Evolutionary conservation across 2,329 filamentous ascomycete genomes (phyloP), one percentile per base, ranked within the genome.

Genomic region (Xylaria sp.): DNA sequence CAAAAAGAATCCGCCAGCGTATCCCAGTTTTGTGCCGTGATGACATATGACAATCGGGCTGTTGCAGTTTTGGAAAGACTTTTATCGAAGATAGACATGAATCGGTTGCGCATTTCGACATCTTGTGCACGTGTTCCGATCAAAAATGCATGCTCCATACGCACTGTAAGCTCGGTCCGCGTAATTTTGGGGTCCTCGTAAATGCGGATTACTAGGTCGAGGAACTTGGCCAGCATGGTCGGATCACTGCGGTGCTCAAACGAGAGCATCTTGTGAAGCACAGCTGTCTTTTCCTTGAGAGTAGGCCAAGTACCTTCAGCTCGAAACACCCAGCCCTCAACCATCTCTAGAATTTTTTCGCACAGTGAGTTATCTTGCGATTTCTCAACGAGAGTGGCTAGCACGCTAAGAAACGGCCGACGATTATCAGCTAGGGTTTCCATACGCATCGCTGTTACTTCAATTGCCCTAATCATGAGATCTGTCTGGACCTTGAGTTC

Each of bases 181-280:
- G 94, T 94, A 71, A 99, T 96, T 82, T 97, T 97, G 0, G 94
- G 93, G 76, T 99, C 96, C 78, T 99, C 97, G 79, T 99, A 99
- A 69, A 99, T 98, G 58, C 94, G 91, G 74, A 99, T 97, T 32
- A 99, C 96, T 32, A 99, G 89, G 73, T 98, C 93, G 68, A 99
- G 85, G 83, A 98, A 99, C 78, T 95, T 95, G 74, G 91, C 94
- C 66, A 99, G 86, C 83, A 99, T 91, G 0, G 91, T 94, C 39
- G 91, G 89, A 78, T 98, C 95, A 34, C 87, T 83, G 48, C 96
- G 89, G 66, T 93, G 90, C 81, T 99, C 96, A 74, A 99, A 99
- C 0, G 94, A 91, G 18, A 98, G 84, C 96, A 99, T 99, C 83
- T 99, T 99, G 76, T 97, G 94, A n/a, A 99, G 84, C 0, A 99